phyloP scores from a whole-genome alignment of 2,329 filamentous ascomycete species.

The Byssochlamys sp. region DNA sequence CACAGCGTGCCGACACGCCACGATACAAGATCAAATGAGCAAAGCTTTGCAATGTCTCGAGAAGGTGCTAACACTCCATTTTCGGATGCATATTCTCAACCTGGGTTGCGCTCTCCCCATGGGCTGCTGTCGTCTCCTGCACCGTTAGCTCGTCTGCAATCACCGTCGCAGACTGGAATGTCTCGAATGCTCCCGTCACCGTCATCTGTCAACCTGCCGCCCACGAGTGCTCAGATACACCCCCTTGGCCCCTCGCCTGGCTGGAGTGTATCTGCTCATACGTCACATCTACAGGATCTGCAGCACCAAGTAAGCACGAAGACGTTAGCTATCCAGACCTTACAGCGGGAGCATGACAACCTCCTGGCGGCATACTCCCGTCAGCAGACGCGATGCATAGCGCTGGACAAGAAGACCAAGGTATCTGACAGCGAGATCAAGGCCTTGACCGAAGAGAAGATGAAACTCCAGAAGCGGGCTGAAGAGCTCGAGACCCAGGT shows the following conservation, averaged over 20 bases:
- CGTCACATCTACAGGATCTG: slow-evolving; percentile 37
- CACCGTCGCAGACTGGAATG: slow-evolving; percentile 10
- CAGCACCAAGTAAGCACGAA: slow-evolving; percentile 48
- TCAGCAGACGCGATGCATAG: slow-evolving; percentile 40
- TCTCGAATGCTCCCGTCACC: slow-evolving; percentile 15
- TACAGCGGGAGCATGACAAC: slow-evolving; percentile 46
- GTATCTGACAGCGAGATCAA: slow-evolving; percentile 46
- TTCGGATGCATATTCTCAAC: not conserved
- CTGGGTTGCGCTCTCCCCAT: not conserved
- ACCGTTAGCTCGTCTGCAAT: slow-evolving; percentile 2
- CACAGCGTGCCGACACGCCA: not conserved
- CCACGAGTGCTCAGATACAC: slow-evolving; percentile 1
- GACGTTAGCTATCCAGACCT: slow-evolving; percentile 42
- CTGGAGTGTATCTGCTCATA: slow-evolving; percentile 20
- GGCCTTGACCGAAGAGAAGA: slow-evolving; percentile 42
- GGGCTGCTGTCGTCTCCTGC: not conserved
- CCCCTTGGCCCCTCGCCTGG: not conserved
- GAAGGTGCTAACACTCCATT: not conserved
- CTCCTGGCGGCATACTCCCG: slow-evolving; percentile 44
- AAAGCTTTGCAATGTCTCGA: not conserved
- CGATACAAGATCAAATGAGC: not conserved
- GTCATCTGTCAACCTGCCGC: slow-evolving; percentile 10
- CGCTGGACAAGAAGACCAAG: slow-evolving; percentile 43
- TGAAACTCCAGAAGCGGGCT: slow-evolving; percentile 40
- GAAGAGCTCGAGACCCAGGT: slow-evolving; percentile 40